phyloP scores from a whole-genome alignment of 805 yeast genomes.

The Saturnispora gosingensis region DNA sequence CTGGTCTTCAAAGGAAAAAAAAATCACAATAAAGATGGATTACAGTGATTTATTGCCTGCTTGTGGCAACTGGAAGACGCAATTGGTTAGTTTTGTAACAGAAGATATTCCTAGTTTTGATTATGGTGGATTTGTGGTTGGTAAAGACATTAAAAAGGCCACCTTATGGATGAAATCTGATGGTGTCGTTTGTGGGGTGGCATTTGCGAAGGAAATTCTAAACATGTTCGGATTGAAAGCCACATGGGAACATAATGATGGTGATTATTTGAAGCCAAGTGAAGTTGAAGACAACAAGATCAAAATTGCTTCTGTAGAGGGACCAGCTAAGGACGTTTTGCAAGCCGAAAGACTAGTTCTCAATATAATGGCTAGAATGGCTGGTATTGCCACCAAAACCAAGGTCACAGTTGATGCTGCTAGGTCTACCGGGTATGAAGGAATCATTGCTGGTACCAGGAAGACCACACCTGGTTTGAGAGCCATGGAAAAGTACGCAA shows the following conservation, averaged over 20 bases:
- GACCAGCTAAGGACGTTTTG: slow-evolving; percentile 71
- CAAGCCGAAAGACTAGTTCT: slow-evolving; percentile 82
- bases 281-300: slow-evolving; percentile 39
- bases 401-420: slow-evolving; percentile 50
- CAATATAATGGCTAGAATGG: slow-evolving; percentile 69
- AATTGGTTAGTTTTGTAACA: slow-evolving; percentile 62
- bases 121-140: slow-evolving; percentile 94
- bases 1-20: background rate
- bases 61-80: slow-evolving; percentile 74
- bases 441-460: slow-evolving; percentile 90
- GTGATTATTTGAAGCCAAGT: slow-evolving; percentile 42
- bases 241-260: slow-evolving; percentile 71
- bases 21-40: background rate
- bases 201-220: slow-evolving; percentile 82
- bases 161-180: slow-evolving; percentile 70
- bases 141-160: slow-evolving; percentile 60
- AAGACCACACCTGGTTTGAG: slow-evolving; percentile 97
- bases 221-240: slow-evolving; percentile 61
- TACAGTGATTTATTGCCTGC: slow-evolving; percentile 51
- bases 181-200: slow-evolving; percentile 78
- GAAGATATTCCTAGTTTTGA: slow-evolving; percentile 95
- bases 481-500: slow-evolving; percentile 80
- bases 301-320: slow-evolving; percentile 67
- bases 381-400: slow-evolving; percentile 83
- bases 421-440: slow-evolving; percentile 57